These are phyloP conservation scores for Lentinula lateritia DNA, from an alignment of 768 basidiomycete species.

Conservation along the genomic window DNA sequence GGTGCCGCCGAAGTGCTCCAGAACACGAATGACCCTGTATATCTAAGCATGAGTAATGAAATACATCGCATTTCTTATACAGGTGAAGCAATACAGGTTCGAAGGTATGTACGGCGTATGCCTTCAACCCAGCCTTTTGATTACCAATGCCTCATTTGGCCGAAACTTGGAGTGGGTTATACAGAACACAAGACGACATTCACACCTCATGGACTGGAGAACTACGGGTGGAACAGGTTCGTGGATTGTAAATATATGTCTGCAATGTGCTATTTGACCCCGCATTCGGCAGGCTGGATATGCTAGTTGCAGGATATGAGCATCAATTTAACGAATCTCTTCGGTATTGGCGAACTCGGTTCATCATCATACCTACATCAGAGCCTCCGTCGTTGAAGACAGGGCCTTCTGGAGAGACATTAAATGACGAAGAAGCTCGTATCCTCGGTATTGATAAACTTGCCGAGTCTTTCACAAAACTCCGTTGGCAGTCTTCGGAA, in stretches of 20 bases:
- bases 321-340: conserved; percentile 75
- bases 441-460: conserved; percentile 89
- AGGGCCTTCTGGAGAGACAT: conserved; percentile 63
- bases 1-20: conserved; percentile 65
- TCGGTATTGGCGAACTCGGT: conserved; percentile 91
- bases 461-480: conserved; percentile 79
- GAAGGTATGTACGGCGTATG: conserved; percentile 76
- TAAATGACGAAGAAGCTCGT: conserved; percentile 84
- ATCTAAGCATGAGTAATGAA: conserved; percentile 92
- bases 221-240: conserved; percentile 84
- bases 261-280: not conserved
- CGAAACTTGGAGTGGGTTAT: conserved; percentile 83
- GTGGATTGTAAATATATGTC: conserved; percentile 9
- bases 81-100: conserved; percentile 85
- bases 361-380: conserved; percentile 84
- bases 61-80: conserved; percentile 91
- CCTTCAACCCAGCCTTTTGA: conserved; percentile 54
- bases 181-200: conserved; percentile 75
- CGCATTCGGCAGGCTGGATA: conserved; percentile 54
- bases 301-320: conserved; percentile 81
- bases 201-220: conserved; percentile 71
- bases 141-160: conserved; percentile 93
- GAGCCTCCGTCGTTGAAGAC: conserved; percentile 54
- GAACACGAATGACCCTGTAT: conserved; percentile 63
- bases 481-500: conserved; percentile 71